Conservation (phyloP, 148 eudicot genomes). For the Silene uniflora region DNA sequence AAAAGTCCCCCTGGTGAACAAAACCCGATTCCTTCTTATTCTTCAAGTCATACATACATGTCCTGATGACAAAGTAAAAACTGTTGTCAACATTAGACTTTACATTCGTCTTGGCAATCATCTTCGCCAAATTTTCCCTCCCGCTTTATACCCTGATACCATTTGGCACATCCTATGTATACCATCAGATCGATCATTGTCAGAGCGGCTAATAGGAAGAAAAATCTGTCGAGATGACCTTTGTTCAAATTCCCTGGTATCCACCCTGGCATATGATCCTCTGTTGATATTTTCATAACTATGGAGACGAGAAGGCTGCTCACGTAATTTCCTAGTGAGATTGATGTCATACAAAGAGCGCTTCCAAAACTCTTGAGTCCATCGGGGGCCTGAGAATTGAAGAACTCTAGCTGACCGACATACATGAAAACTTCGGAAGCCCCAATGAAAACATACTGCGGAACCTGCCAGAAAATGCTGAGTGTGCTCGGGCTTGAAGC, state of each 20-base stretch:
- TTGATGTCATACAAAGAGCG: conserved; percentile 93
- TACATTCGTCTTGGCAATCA: conserved; percentile 24
- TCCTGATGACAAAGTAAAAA: not conserved
- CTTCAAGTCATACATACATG: conserved; percentile 18
- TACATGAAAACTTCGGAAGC: conserved; percentile 96
- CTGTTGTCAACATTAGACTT: conserved; percentile 21
- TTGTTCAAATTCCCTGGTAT: conserved; percentile 77
- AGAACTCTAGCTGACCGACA: conserved; percentile 86
- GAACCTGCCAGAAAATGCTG: conserved; percentile 88
- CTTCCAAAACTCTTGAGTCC: conserved; percentile 91
- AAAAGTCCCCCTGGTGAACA: conserved; percentile 8
- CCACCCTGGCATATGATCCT: conserved; percentile 80
- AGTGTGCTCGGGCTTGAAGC: conserved; percentile 51
- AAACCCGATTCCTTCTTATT: conserved; percentile 2
- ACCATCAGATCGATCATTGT: conserved; percentile 54
- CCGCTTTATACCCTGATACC: conserved; percentile 65
- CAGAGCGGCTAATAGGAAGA: conserved; percentile 67
- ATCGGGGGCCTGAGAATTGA: conserved; percentile 86
- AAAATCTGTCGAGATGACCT: conserved; percentile 85
- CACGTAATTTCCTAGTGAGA: conserved; percentile 84
- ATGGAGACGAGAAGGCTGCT: conserved; percentile 69
- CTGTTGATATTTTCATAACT: conserved; percentile 72
- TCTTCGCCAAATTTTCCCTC: conserved; percentile 40
- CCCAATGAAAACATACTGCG: conserved; percentile 76
- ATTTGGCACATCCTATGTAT: conserved; percentile 54